Evolutionary conservation across 345 rosid species (phyloP), one percentile per base, ranked within the genome.

Genomic region (Melaleuca quinquenervia): DNA sequence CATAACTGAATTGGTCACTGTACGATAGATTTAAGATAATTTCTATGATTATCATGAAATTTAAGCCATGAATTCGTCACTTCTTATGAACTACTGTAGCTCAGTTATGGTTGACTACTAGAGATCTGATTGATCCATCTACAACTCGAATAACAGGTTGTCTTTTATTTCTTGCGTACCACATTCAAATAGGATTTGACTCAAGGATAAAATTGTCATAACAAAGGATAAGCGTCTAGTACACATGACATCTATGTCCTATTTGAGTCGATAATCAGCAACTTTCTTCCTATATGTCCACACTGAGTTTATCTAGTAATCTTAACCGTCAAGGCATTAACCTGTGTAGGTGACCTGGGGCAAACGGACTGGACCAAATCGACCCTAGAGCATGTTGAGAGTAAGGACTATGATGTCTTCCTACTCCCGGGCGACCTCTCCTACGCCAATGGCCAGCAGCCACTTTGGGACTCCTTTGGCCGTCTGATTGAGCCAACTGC

Each of bases 401-500:
- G 87, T 60, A 84, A 86, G 74, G 94, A 95, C 87, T 95, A 95
- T 82, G 98, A 97, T 75, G 94, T 95, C 18, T 88, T 95, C 85
- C 88, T 97, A 27, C 89, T 93, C 60, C 98, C 99, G 0, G 98
- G 98, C 0, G 99, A 97, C 87, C 88, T 95, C 26, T 93, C 98
- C 21, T 97, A 97, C 58, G 99, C 98, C 1, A 95, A 97, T 50
- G 84, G 88, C 58, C 90, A 90, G 1, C 99, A 97, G 51, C 95
- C 92, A 6, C 90, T 93, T 1, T 97, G 99, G 99, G 99, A 97
- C 89, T 91, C 99, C 6, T 95, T 97, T 58, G 99, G 98, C 50
- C 97, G 98, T 41, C 89, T 97, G 7, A 95, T 97, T 3, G 96
- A 97, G 93, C 95, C 95, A 5, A 90, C 82, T 9, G 96, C 98